Conservation (phyloP, 192 early-diverging fungal species). For the Geranomyces variabilis region DNA sequence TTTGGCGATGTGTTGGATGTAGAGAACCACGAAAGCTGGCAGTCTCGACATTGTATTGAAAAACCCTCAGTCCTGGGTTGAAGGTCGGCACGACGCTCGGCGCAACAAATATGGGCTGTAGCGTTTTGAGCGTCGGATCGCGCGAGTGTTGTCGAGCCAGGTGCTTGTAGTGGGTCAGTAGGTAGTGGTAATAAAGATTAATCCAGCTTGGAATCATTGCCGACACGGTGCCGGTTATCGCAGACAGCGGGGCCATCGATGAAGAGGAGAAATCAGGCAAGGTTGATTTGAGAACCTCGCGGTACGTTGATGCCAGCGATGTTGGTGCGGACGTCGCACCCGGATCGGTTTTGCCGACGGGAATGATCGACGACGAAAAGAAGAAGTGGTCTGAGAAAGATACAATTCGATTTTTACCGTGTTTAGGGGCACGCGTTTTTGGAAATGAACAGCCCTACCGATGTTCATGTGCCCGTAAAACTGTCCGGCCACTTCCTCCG, state of each 20-base stretch:
- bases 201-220: slow-evolving; percentile 38
- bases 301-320: neutral
- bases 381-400: slow-evolving; percentile 41
- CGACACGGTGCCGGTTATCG: neutral
- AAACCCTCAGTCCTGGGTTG: slow-evolving; percentile 38
- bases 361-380: slow-evolving; percentile 31
- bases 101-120: slow-evolving; percentile 35
- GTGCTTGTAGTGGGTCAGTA: slow-evolving; percentile 38
- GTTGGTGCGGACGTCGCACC: neutral
- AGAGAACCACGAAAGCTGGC: neutral
- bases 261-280: slow-evolving; percentile 13
- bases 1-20: neutral
- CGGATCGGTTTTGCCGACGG: slow-evolving; percentile 4
- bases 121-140: neutral
- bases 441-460: slow-evolving; percentile 24
- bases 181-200: slow-evolving; percentile 34
- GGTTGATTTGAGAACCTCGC: neutral
- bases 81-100: slow-evolving; percentile 46
- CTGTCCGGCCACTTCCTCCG: slow-evolving; percentile 37
- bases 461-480: slow-evolving; percentile 51
- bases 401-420: no score
- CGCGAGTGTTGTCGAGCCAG: slow-evolving; percentile 14
- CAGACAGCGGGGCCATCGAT: neutral
- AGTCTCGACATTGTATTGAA: slow-evolving; percentile 14
- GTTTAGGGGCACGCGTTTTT: no score